Evolutionary conservation across 2,329 filamentous ascomycete species (phyloP).

Genomic region (Mollisiaceae sp.): DNA sequence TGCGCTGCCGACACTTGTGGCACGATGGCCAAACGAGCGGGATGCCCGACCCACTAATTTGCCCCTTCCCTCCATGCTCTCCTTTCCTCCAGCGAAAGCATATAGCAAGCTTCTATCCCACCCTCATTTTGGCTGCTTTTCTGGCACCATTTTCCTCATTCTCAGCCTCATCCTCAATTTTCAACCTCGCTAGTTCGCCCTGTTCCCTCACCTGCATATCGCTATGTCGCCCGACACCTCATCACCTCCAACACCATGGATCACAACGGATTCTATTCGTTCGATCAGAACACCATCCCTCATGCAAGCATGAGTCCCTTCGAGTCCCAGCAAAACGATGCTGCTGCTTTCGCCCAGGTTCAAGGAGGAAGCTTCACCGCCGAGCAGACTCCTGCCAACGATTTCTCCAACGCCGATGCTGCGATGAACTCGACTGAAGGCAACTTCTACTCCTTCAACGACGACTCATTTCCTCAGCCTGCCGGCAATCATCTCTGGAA

Average conservation of each 20-base stretch:
- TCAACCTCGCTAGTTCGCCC: constrained; percentile 9
- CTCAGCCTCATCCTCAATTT: background rate
- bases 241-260: background rate
- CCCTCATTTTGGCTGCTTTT: background rate
- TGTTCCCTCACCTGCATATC: background rate
- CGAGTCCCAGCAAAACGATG: background rate
- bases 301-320: background rate
- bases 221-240: constrained; percentile 1
- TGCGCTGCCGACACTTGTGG: too few relatives aligned
- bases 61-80: too few relatives aligned
- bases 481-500: background rate
- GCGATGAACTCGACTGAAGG: background rate
- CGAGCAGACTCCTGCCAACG: background rate
- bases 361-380: background rate
- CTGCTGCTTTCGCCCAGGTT: background rate
- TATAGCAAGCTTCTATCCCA: background rate
- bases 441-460: background rate
- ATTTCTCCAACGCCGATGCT: background rate
- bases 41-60: too few relatives aligned
- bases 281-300: background rate
- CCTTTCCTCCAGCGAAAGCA: background rate
- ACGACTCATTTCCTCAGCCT: background rate
- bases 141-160: background rate
- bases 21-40: too few relatives aligned
- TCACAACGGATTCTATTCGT: constrained; percentile 2